A percentile compares a stretch with the other conserved stretches of the same genome.
These are phyloP conservation scores for Fusarium armeniacum DNA, from an alignment of 2,329 filamentous ascomycete genomes.

Conservation along the genomic window DNA sequence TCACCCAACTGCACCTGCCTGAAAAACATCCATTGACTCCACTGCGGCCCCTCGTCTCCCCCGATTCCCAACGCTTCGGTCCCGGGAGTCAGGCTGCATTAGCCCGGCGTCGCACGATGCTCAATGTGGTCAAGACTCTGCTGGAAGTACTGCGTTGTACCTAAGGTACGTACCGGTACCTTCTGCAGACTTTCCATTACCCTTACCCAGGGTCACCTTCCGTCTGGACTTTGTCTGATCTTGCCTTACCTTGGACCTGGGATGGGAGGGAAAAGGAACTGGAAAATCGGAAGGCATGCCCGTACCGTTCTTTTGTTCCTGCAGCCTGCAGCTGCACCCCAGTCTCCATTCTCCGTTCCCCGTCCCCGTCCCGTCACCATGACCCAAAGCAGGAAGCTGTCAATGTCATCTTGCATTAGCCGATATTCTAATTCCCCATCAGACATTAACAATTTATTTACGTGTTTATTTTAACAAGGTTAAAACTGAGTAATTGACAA, in stretches of 20 bases:
- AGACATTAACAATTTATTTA: slow-evolving; percentile 8
- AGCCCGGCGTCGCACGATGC: slow-evolving; percentile 42
- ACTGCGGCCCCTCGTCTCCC: slow-evolving; percentile 31
- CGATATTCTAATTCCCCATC: slow-evolving; percentile 18
- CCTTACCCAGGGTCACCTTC: not conserved
- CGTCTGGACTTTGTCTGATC: not conserved
- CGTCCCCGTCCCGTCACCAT: slow-evolving; percentile 5
- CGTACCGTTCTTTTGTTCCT: slow-evolving; percentile 10
- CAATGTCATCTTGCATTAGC: slow-evolving; percentile 49
- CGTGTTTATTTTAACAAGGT: not conserved
- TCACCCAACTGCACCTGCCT: slow-evolving; percentile 13
- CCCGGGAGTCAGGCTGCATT: slow-evolving; percentile 48
- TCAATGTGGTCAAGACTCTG: slow-evolving; percentile 10
- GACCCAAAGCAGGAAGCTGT: slow-evolving; percentile 40
- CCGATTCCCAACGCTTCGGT: slow-evolving; percentile 48
- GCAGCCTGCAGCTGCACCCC: slow-evolving; percentile 23
- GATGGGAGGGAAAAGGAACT: not conserved
- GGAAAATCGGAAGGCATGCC: slow-evolving; percentile 13
- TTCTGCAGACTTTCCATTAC: slow-evolving; percentile 17
- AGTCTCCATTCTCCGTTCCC: slow-evolving; percentile 15
- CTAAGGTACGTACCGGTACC: slow-evolving; percentile 30
- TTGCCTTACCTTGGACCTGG: slow-evolving; percentile 11
- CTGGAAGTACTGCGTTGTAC: slow-evolving; percentile 7
- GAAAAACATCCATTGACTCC: slow-evolving; percentile 18
- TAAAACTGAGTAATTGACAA: not conserved